A percentile compares a stretch with the other conserved stretches of the same genome.
These are phyloP conservation scores for Colletotrichum sp. DNA, from an alignment of 2,329 filamentous ascomycete genomes.

Conservation along the genomic window DNA sequence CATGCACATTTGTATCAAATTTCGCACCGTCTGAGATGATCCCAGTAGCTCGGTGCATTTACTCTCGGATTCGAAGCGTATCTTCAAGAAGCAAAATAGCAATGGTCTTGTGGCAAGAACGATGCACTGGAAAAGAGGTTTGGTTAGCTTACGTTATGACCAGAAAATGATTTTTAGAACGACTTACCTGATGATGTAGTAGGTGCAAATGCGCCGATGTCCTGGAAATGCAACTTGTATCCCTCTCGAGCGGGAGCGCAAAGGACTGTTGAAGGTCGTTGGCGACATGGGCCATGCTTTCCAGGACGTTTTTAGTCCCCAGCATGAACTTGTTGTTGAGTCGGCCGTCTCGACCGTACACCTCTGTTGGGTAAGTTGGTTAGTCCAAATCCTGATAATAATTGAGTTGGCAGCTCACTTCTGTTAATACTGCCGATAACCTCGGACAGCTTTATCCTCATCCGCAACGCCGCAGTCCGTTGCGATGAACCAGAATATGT, in stretches of 20 bases:
- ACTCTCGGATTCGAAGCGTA: conserved; percentile 30
- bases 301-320: conserved; percentile 34
- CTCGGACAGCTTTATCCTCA: conserved; percentile 35
- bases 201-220: conserved; percentile 36
- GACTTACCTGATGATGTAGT: conserved; percentile 35
- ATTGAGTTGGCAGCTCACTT: conserved; percentile 19
- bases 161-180: no score
- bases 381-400: neutral
- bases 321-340: conserved; percentile 34
- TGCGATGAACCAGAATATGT: conserved; percentile 30
- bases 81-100: conserved; percentile 36
- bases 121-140: conserved; percentile 27
- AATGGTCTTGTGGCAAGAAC: conserved; percentile 35
- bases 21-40: conserved; percentile 39
- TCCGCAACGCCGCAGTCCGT: conserved; percentile 31
- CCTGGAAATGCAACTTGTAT: conserved; percentile 36
- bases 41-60: conserved; percentile 35
- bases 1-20: conserved; percentile 37
- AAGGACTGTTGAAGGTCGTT: conserved; percentile 35
- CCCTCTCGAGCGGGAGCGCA: conserved; percentile 30
- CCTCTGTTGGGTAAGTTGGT: conserved; percentile 21
- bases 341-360: conserved; percentile 33
- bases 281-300: conserved; percentile 30
- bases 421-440: conserved; percentile 35
- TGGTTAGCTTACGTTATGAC: neutral